Base-by-base conservation (phyloP, 1,139 yeast genomes). In the Candida sanyaensis region DNA sequence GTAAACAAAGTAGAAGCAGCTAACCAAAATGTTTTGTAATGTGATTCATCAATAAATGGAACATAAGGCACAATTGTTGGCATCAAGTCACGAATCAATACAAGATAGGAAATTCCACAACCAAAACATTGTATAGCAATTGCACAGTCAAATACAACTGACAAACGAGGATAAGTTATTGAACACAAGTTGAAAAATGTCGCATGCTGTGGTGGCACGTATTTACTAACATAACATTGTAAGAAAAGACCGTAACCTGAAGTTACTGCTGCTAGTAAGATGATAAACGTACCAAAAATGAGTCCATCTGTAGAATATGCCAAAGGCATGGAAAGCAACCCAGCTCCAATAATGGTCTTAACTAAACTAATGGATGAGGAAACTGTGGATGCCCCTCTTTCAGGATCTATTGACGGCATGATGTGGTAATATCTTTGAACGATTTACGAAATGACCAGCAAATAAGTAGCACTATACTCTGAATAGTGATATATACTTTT, bases 231-330 rank as follows among this genome's bases (percentile, higher is more conserved):
- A 55, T 83, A 75, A n/a, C 86, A 87, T 60, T 92, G 92, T 31
- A 92, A 71, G 57, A 83, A 86, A 37, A 93, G 72, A 0, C 99
- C 99, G 58, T 78, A 80, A 0, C 88, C 89, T 2, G 96, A 84
- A 0, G 96, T 81, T 2, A 80, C 30, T 0, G 95, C 97, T 0
- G 97, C 96, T 11, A 89, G 51, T 1, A 85, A 23, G 11, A 91
- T 79, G 43, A 91, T 77, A 9, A 79, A 48, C 0, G 81, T 61
- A 0, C 98, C 99, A 31, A 86, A 68, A 1, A 85, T 55, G 2
- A 91, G 65, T 2, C 97, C 97, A 62, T 92, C 96, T n/a, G 92
- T 83, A 47, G 83, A 77, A 64, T 88, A 86, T 0, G 97, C 96
- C 59, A 80, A 86, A 1, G 99, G 98, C 74, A 95, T 86, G 12